A percentile compares a stretch with the other conserved stretches of the same genome.
These are phyloP conservation scores for Gyrodon lividus DNA, from an alignment of 768 basidiomycete genomes.

Conservation along the genomic window DNA sequence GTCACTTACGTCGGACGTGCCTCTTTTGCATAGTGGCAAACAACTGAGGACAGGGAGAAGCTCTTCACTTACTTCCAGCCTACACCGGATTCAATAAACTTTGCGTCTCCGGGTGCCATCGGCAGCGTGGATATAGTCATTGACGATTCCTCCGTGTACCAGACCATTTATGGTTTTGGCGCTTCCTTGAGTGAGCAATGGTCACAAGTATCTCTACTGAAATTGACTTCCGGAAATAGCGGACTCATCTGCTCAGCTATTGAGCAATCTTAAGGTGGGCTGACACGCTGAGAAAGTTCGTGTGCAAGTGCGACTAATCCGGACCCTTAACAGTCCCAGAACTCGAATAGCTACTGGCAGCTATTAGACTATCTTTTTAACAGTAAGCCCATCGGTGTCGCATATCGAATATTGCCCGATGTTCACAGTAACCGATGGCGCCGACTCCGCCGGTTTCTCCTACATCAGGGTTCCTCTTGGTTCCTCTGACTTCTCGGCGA, in stretches of 20 bases:
- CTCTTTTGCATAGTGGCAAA: conserved; percentile 50
- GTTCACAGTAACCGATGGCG: conserved; percentile 50
- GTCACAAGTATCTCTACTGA: background rate
- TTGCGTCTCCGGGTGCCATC: conserved; percentile 46
- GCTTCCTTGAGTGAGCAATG: conserved; percentile 54
- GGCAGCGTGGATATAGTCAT: conserved; percentile 64
- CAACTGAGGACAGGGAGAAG: conserved; percentile 34
- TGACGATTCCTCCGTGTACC: conserved; percentile 53
- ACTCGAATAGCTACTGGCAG: conserved; percentile 56
- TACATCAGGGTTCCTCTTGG: conserved; percentile 71
- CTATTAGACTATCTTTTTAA: conserved; percentile 61
- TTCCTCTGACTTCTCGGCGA: conserved; percentile 70
- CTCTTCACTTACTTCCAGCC: conserved; percentile 33
- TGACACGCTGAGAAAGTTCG: background rate
- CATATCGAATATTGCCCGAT: background rate
- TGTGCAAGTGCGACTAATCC: background rate
- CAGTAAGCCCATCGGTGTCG: conserved; percentile 11
- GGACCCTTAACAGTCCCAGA: conserved; percentile 38
- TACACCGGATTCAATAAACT: conserved; percentile 30
- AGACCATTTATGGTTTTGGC: conserved; percentile 67
- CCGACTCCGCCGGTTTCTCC: conserved; percentile 62
- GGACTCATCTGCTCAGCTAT: conserved; percentile 63
- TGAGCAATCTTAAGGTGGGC: conserved; percentile 64
- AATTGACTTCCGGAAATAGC: conserved; percentile 38
- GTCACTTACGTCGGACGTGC: background rate